Base-by-base conservation (phyloP, 495 filamentous ascomycete genomes). In the Hypomontagnella monticulosa region DNA sequence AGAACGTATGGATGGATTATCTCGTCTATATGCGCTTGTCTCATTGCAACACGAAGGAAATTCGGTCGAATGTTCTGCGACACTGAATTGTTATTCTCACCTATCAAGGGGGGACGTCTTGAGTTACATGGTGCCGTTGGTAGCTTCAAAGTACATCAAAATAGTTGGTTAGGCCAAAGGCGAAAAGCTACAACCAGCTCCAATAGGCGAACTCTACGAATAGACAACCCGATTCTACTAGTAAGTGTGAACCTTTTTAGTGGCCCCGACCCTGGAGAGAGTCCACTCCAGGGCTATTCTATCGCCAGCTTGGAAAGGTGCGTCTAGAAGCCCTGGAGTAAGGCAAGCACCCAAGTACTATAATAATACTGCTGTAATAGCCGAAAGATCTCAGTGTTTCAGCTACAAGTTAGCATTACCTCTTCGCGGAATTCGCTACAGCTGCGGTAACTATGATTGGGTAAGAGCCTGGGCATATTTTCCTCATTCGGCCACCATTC, bases 381-480 rank as follows among this genome's bases (percentile, higher is more conserved):
- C 44, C 27, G 23, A 53, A 56, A 32, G 27, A 43, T 60, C 38
- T 53, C 49, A 44, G 55, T 12, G 62, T 66, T 66, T 66, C 62
- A 66, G 34, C 36, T 54, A 37, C 46, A 4, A 36, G 23, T 34
- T 41, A 20, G n/a, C 38, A 49, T 20, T 42, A 32, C 8, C 30
- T 33, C 8, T 4, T 34, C 30, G 52, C 44, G 47, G n/a, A n/a
- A 33, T 42, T 37, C 14, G 36, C 12, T 14, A 32, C 4, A 30
- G 50, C 42, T 23, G 2, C 37, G 49, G 59, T 66, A 30, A 43
- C 42, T 15, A 1, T 44, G 49, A 66, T 66, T 66, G 62, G 62
- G 4, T 8, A 0, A 14, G 11, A 10, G 10, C 0, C 34, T 53
- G 52, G 57, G n/a, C 55, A 23, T 11, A 61, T 37, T 44, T 66